Conservation (phyloP, 2,329 filamentous ascomycete species). For the Celoporthe dispersa region DNA sequence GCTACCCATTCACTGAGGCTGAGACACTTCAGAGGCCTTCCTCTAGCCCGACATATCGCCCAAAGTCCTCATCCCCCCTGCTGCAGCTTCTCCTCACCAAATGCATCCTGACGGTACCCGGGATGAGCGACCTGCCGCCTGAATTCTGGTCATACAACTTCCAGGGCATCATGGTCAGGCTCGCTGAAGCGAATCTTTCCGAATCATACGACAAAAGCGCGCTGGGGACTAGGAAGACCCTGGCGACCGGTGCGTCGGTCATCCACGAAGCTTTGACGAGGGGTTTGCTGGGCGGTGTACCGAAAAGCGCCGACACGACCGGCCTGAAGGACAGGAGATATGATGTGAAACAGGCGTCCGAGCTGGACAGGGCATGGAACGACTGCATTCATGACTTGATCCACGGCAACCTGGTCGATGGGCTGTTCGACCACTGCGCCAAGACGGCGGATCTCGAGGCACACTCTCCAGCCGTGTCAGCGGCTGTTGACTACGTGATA, state of each 20-base stretch:
- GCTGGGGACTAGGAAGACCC: slow-evolving; percentile 73
- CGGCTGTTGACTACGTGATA: slow-evolving; percentile 67
- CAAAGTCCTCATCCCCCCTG: slow-evolving; percentile 61
- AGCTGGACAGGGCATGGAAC: slow-evolving; percentile 68
- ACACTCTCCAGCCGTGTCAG: slow-evolving; percentile 65
- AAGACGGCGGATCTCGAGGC: slow-evolving; percentile 66
- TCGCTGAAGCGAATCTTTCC: slow-evolving; percentile 72
- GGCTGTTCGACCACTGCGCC: slow-evolving; percentile 64
- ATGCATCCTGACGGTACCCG: slow-evolving; percentile 69
- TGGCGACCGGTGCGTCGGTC: slow-evolving; percentile 72
- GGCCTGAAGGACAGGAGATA: slow-evolving; percentile 48
- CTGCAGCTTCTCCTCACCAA: slow-evolving; percentile 70
- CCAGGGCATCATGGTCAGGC: slow-evolving; percentile 61
- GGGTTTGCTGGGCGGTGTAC: slow-evolving; percentile 67
- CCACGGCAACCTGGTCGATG: slow-evolving; percentile 69
- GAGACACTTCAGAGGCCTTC: slow-evolving; percentile 28
- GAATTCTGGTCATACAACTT: slow-evolving; percentile 70
- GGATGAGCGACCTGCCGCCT: slow-evolving; percentile 62
- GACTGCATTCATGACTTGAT: slow-evolving; percentile 68
- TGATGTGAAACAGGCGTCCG: slow-evolving; percentile 61
- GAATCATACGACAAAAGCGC: slow-evolving; percentile 83
- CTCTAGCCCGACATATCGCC: slow-evolving; percentile 27
- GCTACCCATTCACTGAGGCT: slow-evolving; percentile 62
- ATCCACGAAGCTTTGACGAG: slow-evolving; percentile 71
- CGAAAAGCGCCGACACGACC: slow-evolving; percentile 32